Evolutionary conservation across 108 stramenopile species (phyloP), one percentile per base, ranked within the genome.

Genomic region (Skeletonema marinoi): DNA sequence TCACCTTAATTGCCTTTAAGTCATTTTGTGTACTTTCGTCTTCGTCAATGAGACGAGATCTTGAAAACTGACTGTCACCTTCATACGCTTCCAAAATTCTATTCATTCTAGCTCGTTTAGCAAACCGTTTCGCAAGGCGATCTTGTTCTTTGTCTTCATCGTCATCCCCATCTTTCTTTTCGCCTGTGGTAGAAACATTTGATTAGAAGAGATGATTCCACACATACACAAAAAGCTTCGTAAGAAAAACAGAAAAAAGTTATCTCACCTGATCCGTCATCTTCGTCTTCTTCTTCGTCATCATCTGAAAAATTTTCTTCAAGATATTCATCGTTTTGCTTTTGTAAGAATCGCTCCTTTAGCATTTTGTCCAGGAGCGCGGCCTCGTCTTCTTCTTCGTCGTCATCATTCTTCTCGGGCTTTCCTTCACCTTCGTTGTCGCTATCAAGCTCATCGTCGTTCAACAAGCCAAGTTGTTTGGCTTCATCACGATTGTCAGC

Each of bases 401-500:
- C 92, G 51, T 81, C 88, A 21, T 81, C 83, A 9, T 76, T 77
- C 25, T 74, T 72, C 12, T 75, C 83, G 3, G 68, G 65, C 41
- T 73, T 61, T 77, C 58, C 80, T 64, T 92, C 89, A 13, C 83
- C 82, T 38, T 90, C 86, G 44, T 86, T 76, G 17, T 96, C 94
- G 75, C 92, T 93, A 33, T 92, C 91, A 38, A 96, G 69, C 74
- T 96, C 92, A 71, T 96, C 95, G 65, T 91, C 91, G 74, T 96
- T 96, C 41, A 92, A 77, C 32, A 96, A 82, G 11, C 95, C 95
- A 35, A 96, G 83, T 32, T 89, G 80, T 74, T 90, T 91, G 35
- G 92, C 95, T 77, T 91, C 91, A 66, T 91, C 90, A 33, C 91
- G 78, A 80, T 93, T 93, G 71, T 93, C 95, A 19, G 95, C 93